Percentiles rank a stretch among this genome's conserved stretches.
Conservation (phyloP, 352 stramenopile species). For the Elongisporangium senticosum region DNA sequence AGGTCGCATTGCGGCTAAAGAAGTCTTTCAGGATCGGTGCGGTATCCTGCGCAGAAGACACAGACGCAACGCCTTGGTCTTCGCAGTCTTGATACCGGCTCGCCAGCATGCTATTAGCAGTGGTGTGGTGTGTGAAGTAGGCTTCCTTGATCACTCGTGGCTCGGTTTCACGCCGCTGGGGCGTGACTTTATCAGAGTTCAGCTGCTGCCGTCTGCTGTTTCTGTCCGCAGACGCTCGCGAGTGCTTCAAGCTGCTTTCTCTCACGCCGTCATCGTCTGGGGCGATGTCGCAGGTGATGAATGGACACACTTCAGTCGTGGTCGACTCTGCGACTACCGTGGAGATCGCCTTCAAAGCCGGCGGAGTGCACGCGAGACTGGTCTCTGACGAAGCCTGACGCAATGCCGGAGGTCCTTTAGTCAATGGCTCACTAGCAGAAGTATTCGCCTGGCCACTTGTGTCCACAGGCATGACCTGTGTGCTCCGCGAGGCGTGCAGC, state of each 20-base stretch:
- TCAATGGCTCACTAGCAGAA: constrained; percentile 12
- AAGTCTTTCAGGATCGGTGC: constrained; percentile 57
- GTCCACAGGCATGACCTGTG: constrained; percentile 49
- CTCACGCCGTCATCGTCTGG: constrained; percentile 10
- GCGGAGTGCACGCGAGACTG: constrained; percentile 6
- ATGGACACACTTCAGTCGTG: constrained; percentile 19
- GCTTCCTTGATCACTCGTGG: neutral
- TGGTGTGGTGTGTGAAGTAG: neutral
- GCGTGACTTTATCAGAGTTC: constrained; percentile 16
- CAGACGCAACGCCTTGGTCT: constrained; percentile 1
- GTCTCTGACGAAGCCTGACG: constrained; percentile 24
- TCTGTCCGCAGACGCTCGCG: neutral
- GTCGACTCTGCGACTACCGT: constrained; percentile 3
- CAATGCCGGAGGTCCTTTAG: constrained; percentile 4
- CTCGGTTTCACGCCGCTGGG: neutral
- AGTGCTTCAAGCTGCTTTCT: neutral
- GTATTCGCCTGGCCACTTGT: neutral
- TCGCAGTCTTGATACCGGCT: constrained; percentile 1
- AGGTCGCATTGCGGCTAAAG: constrained; percentile 38
- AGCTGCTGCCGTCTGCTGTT: neutral
- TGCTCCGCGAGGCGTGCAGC: constrained; percentile 45
- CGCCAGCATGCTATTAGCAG: neutral
- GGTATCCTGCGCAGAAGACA: constrained; percentile 10
- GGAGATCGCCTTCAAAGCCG: neutral
- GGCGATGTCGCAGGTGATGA: constrained; percentile 27